These are phyloP conservation scores for Saccharum hybrid DNA, from an alignment of 202 grass and related monocot species.

Conservation along the genomic window DNA sequence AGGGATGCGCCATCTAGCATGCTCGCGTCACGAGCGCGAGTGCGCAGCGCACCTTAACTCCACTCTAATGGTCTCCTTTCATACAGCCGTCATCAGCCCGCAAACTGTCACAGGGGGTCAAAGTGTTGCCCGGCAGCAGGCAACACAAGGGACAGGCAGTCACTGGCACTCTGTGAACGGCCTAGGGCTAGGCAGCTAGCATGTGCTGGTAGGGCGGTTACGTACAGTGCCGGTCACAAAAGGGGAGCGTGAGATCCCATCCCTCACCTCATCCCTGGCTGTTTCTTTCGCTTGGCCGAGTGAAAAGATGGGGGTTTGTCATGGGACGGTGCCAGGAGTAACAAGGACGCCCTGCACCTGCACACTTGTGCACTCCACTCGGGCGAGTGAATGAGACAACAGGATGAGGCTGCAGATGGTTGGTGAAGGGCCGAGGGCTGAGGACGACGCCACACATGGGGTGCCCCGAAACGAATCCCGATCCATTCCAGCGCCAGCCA, in stretches of 20 bases:
- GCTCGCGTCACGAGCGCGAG: background rate
- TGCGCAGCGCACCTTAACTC: background rate
- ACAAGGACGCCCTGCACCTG: too few species aligned
- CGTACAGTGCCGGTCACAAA: too few species aligned
- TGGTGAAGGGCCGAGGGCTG: background rate
- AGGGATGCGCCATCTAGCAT: background rate
- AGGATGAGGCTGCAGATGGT: background rate
- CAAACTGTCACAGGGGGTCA: too few species aligned
- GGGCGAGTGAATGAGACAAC: background rate
- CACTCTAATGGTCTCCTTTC: background rate
- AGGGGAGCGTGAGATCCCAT: too few species aligned
- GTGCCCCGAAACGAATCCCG: background rate
- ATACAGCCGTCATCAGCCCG: background rate
- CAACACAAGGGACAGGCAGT: too few species aligned
- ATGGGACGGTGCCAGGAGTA: background rate
- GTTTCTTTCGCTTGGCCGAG: background rate
- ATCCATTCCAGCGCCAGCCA: slow-evolving; percentile 27
- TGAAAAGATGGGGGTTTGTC: background rate
- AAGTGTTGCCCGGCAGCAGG: too few species aligned
- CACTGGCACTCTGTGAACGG: too few species aligned
- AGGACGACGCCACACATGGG: slow-evolving; percentile 40
- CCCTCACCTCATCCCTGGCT: too few species aligned
- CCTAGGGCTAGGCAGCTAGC: too few species aligned
- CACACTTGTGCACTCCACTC: too few species aligned
- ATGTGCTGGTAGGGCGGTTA: too few species aligned